phyloP scores from a whole-genome alignment of 129 eudicot genomes.

The Heracleum sosnowskyi region DNA sequence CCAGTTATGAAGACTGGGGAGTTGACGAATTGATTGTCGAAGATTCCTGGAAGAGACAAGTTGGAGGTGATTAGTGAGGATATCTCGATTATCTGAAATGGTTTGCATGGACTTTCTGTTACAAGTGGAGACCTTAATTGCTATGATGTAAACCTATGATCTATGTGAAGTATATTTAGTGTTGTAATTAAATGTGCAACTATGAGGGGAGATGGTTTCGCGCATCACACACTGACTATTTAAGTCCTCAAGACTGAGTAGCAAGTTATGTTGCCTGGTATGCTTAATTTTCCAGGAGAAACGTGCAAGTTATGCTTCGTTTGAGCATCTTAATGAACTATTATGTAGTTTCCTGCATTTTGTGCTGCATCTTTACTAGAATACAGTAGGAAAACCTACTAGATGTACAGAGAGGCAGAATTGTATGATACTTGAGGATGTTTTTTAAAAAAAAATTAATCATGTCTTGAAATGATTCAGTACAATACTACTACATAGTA shows the following conservation, averaged over 20 bases:
- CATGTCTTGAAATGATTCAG: no score
- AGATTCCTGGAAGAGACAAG: constrained; percentile 98
- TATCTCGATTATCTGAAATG: not conserved
- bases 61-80: constrained; percentile 62
- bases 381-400: not conserved
- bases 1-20: constrained; percentile 96
- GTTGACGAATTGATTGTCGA: constrained; percentile 91
- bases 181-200: not conserved
- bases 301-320: not conserved
- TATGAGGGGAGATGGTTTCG: not conserved
- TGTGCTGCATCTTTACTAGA: not conserved
- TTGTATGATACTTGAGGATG: not conserved
- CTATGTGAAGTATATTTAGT: not conserved
- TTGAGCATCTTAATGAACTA: not conserved
- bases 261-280: not conserved
- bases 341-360: not conserved
- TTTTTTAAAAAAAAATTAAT: no score
- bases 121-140: not conserved
- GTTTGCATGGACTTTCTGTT: not conserved
- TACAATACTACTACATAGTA: no score
- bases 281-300: not conserved
- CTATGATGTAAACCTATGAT: not conserved
- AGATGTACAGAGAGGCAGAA: not conserved
- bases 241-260: not conserved
- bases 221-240: not conserved